Evolutionary conservation across 306 rosid species (phyloP).

Genomic region (Cicer yamashitae): DNA sequence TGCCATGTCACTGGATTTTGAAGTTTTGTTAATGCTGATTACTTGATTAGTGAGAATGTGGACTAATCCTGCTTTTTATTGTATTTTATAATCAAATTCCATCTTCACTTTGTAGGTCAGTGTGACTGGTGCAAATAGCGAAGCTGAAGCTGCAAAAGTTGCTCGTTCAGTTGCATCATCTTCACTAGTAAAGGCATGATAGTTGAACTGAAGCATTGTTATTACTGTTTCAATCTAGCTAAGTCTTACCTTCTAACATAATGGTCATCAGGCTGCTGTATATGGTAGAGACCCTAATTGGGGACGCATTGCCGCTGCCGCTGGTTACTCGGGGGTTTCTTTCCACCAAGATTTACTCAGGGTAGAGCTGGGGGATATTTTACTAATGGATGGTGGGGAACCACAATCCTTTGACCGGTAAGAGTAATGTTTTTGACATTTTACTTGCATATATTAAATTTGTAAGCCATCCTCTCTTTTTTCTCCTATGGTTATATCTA

Average conservation of each 20-base stretch:
- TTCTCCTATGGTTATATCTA: not conserved
- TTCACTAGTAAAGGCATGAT: conserved; percentile 79
- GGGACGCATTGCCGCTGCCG: conserved; percentile 96
- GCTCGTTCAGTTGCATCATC: conserved; percentile 95
- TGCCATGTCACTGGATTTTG: conserved; percentile 15
- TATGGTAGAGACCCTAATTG: conserved; percentile 97
- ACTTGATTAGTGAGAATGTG: conserved; percentile 23
- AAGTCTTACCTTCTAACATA: conserved; percentile 28
- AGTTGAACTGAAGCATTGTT: conserved; percentile 29
- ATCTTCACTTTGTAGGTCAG: conserved; percentile 60
- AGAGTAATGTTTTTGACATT: conserved; percentile 9
- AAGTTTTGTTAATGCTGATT: conserved; percentile 18
- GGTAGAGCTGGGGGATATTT: conserved; percentile 79
- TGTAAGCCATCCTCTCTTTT: not conserved
- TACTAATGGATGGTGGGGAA: conserved; percentile 86
- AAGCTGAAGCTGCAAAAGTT: conserved; percentile 85
- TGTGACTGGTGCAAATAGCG: conserved; percentile 76
- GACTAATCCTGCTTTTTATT: conserved; percentile 2
- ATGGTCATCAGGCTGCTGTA: conserved; percentile 73
- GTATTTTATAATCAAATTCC: conserved; percentile 25
- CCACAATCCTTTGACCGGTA: conserved; percentile 86
- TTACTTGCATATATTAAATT: conserved; percentile 26
- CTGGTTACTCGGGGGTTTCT: conserved; percentile 85
- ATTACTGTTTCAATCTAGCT: conserved; percentile 4
- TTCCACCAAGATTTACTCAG: conserved; percentile 74